A percentile compares a stretch with the other conserved stretches of the same genome.
Conservation (phyloP, 2,329 filamentous ascomycete genomes). For the Phoma sp. region DNA sequence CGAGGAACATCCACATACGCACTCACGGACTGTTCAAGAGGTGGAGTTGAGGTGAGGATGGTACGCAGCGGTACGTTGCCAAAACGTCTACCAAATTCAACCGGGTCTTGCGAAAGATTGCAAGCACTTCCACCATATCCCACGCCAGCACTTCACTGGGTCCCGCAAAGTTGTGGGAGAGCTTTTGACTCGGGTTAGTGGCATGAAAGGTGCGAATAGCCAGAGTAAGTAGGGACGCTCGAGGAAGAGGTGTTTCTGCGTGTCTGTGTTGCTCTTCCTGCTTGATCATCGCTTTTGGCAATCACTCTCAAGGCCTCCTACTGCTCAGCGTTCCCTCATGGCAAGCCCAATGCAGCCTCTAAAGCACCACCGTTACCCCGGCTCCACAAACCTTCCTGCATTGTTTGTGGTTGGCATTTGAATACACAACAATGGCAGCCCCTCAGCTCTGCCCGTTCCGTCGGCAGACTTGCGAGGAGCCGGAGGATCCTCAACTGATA, state of each 20-base stretch:
- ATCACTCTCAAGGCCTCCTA: background rate
- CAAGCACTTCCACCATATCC: too few species aligned
- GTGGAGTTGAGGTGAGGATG: too few species aligned
- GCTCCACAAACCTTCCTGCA: background rate
- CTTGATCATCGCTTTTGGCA: background rate
- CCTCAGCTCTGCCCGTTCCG: slow-evolving; percentile 8
- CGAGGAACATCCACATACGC: too few species aligned
- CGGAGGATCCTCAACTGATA: slow-evolving; percentile 11
- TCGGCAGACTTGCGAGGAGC: slow-evolving; percentile 19
- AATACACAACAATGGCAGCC: slow-evolving; percentile 1
- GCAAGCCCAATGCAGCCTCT: background rate
- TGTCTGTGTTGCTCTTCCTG: background rate
- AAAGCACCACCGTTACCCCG: background rate
- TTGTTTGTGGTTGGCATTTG: background rate
- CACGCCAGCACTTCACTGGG: too few species aligned
- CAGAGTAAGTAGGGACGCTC: too few species aligned
- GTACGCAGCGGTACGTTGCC: too few species aligned
- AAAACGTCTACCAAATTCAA: too few species aligned
- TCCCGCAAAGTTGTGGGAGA: too few species aligned
- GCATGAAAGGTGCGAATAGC: too few species aligned
- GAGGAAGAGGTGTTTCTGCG: background rate
- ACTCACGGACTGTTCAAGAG: too few species aligned
- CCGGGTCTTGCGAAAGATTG: too few species aligned
- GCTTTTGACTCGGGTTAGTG: too few species aligned
- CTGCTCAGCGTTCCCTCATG: background rate